Conservation (phyloP, 345 rosid species). For the Hibiscus mutabilis region DNA sequence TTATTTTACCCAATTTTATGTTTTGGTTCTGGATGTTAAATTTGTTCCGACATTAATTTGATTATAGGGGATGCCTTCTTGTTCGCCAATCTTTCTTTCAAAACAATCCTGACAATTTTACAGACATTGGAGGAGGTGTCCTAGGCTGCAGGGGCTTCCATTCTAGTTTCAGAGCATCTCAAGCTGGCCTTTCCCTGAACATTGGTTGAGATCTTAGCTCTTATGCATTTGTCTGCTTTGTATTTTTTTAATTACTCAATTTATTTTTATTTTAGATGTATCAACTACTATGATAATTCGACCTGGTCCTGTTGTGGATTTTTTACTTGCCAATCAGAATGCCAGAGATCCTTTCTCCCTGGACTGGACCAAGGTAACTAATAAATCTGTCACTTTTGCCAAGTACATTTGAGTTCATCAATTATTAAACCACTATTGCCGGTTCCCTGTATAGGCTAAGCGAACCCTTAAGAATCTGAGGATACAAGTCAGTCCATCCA, state of each 20-base stretch:
- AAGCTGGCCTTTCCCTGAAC: constrained; percentile 86
- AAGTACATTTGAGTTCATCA: neutral
- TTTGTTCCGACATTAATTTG: constrained; percentile 1
- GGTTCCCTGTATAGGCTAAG: constrained; percentile 49
- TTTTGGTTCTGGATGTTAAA: neutral
- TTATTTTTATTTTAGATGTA: constrained; percentile 44
- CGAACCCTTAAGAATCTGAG: constrained; percentile 63
- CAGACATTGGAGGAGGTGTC: constrained; percentile 74
- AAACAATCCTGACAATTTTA: constrained; percentile 62
- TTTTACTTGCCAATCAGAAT: constrained; percentile 55
- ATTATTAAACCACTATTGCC: neutral
- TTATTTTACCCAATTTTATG: neutral
- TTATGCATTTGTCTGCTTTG: neutral
- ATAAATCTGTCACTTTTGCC: neutral
- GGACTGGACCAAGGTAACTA: constrained; percentile 77
- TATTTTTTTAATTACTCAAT: neutral
- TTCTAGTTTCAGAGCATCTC: constrained; percentile 77
- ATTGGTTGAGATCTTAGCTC: constrained; percentile 42
- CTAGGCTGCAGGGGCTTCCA: constrained; percentile 82
- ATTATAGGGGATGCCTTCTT: constrained; percentile 84
- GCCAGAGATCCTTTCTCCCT: constrained; percentile 48
- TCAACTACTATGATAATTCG: constrained; percentile 85
- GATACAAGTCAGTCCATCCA: constrained; percentile 60
- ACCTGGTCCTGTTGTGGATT: constrained; percentile 80
- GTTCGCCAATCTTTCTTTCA: constrained; percentile 87